phyloP scores from a whole-genome alignment of 2,329 filamentous ascomycete genomes.

The Huntiella decipiens region DNA sequence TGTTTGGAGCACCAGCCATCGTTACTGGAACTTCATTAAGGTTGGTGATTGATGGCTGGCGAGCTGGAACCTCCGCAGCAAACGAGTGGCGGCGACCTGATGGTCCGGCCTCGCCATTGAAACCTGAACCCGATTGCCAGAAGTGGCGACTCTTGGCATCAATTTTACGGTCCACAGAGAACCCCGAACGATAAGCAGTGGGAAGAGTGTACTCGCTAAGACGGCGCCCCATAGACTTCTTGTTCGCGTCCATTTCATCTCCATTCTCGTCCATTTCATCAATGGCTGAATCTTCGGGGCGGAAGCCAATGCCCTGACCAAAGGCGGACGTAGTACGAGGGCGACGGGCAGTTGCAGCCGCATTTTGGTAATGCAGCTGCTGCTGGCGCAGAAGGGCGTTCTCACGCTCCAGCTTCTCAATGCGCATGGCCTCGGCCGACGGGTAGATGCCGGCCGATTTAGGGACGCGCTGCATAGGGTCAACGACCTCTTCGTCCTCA shows the following conservation, averaged over 20 bases:
- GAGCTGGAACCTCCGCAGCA: slow-evolving; percentile 41
- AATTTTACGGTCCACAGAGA: slow-evolving; percentile 38
- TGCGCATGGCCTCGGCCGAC: slow-evolving; percentile 39
- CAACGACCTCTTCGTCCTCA: slow-evolving; percentile 48
- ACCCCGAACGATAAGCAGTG: slow-evolving; percentile 27
- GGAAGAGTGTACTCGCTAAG: slow-evolving; percentile 36
- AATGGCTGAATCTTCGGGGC: slow-evolving; percentile 45
- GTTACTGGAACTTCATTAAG: slow-evolving; percentile 16
- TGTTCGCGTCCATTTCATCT: slow-evolving; percentile 27
- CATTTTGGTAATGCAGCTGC: slow-evolving; percentile 31
- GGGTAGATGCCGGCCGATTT: slow-evolving; percentile 21
- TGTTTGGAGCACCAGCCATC: neutral
- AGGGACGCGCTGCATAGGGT: slow-evolving; percentile 26
- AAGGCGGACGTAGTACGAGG: slow-evolving; percentile 27
- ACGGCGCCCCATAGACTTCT: slow-evolving; percentile 28
- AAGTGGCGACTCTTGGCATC: slow-evolving; percentile 44
- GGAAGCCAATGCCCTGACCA: slow-evolving; percentile 27
- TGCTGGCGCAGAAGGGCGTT: slow-evolving; percentile 43
- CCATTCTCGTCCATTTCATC: slow-evolving; percentile 48
- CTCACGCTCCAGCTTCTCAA: slow-evolving; percentile 42
- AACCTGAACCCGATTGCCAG: slow-evolving; percentile 55
- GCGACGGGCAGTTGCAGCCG: slow-evolving; percentile 17
- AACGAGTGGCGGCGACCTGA: slow-evolving; percentile 60
- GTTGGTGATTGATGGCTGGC: slow-evolving; percentile 44
- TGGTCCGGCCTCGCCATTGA: slow-evolving; percentile 45